Conservation (phyloP, 495 filamentous ascomycete species). For the Pyrenula aspistea region DNA sequence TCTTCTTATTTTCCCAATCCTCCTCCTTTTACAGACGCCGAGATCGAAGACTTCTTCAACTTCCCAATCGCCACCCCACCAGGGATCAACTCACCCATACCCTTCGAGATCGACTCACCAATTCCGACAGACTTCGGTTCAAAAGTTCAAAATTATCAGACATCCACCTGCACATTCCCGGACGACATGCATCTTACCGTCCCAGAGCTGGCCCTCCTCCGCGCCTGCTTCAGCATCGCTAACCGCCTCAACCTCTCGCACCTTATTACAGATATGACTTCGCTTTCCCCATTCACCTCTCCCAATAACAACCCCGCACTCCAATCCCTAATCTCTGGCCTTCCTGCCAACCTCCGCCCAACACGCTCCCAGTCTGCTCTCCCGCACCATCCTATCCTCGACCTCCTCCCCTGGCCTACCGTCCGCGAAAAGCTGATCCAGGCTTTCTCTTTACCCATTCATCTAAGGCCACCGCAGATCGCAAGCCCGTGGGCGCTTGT, state of each 20-base stretch:
- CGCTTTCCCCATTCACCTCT: slow-evolving; percentile 15
- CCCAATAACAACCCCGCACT: neutral
- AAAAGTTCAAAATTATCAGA: slow-evolving; percentile 11
- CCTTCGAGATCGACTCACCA: neutral
- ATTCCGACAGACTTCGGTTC: slow-evolving; percentile 2
- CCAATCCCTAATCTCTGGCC: slow-evolving; percentile 19
- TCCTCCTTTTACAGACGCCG: neutral
- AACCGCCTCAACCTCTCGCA: slow-evolving; percentile 12
- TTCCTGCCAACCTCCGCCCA: slow-evolving; percentile 17
- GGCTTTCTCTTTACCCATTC: slow-evolving; percentile 24
- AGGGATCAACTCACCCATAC: neutral
- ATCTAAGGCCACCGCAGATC: slow-evolving; percentile 22
- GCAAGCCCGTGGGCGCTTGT: slow-evolving; percentile 23
- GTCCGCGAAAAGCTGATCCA: slow-evolving; percentile 31
- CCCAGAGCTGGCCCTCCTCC: slow-evolving; percentile 15
- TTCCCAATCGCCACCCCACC: neutral
- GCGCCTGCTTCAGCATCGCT: slow-evolving; percentile 14
- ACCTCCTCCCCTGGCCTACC: slow-evolving; percentile 36
- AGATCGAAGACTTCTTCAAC: neutral
- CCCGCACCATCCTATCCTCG: slow-evolving; percentile 37
- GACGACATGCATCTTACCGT: slow-evolving; percentile 16
- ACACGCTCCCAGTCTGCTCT: slow-evolving; percentile 15
- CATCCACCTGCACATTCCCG: slow-evolving; percentile 17
- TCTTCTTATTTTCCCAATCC: neutral
- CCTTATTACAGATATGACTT: slow-evolving; percentile 14